Conservation (phyloP, 1,284 basidiomycete species). For the Phlebopus sp. region DNA sequence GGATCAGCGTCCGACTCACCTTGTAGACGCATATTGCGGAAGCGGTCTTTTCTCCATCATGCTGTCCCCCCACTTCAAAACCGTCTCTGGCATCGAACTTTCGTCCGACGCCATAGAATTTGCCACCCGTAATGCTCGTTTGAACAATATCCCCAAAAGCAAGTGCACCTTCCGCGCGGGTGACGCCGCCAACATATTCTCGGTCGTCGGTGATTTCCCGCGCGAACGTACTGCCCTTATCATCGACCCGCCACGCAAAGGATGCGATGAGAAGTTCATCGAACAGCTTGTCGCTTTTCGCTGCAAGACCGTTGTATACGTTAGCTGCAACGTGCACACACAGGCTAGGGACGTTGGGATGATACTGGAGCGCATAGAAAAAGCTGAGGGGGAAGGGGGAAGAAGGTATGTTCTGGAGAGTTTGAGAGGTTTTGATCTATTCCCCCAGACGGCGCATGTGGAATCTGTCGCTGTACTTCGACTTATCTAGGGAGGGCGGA, state of each 20-base stretch:
- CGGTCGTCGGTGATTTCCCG: constrained; percentile 65
- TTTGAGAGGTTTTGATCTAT: constrained; percentile 85
- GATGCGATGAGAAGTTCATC: constrained; percentile 82
- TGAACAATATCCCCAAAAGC: constrained; percentile 58
- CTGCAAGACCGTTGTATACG: constrained; percentile 77
- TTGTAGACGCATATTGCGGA: constrained; percentile 92
- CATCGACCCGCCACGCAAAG: constrained; percentile 89
- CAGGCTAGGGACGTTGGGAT: constrained; percentile 83
- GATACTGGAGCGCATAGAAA: constrained; percentile 49
- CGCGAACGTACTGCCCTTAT: constrained; percentile 66
- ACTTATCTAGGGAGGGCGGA: constrained; percentile 23
- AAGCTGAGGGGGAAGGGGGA: constrained; percentile 34
- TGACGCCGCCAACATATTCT: constrained; percentile 71
- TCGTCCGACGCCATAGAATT: constrained; percentile 73
- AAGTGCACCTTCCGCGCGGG: constrained; percentile 57
- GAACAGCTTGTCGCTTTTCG: constrained; percentile 75
- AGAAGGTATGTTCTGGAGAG: constrained; percentile 70
- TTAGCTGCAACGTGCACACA: constrained; percentile 92
- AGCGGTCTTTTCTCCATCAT: constrained; percentile 91
- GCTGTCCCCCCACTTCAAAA: constrained; percentile 74
- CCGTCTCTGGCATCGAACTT: constrained; percentile 91
- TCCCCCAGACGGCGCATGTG: constrained; percentile 92
- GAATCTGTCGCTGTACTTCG: constrained; percentile 76
- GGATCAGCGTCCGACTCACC: constrained; percentile 58
- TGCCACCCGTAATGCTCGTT: constrained; percentile 76